Base-by-base conservation (phyloP, 495 filamentous ascomycete genomes). In the Lasiosphaeria hispida region DNA sequence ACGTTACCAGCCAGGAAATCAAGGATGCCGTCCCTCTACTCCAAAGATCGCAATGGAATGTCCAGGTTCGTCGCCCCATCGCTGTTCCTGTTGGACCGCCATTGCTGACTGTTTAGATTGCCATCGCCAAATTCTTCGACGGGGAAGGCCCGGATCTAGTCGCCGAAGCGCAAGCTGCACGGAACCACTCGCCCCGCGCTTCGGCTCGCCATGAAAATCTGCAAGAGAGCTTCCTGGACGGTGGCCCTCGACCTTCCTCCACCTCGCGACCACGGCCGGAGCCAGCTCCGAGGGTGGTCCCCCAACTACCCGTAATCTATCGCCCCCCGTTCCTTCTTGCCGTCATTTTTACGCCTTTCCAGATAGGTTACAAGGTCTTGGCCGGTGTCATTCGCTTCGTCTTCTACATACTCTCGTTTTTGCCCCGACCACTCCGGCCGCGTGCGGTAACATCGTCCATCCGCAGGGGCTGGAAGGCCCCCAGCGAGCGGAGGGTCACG, bases 101-200 rank as follows among this genome's bases (percentile, higher is more conserved):
- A 23, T 41, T 58, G 19, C 59, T 17, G 36, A 43, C 40, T 55
- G 19, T 15, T 10, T 69, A 98, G 88, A 95, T 97, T 60, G 94
- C 94, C 35, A 89, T 98, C 49, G 82, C 94, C 48, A 93, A 93
- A 66, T 97, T 97, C 83, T 98, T 97, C 68, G 94, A 97, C 69
- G 94, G 95, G 49, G 95, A 97, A 73, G 84, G 87, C 4, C 83
- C 89, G 37, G 90, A 96, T 67, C 87, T 84, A 5, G 76, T 93
- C 6, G 90, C 90, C 61, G 89, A 91, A 74, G 87, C 89, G 57
- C 77, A 86, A 50, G 82, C 86, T 37, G 80, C 85, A 30, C 74
- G 85, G 38, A 67, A 77, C 42, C 66, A 82, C n/a, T 77, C 83
- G 50, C 85, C 84, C 14, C 78, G 81, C 13, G 75, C 77, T 57